Evolutionary conservation across 805 yeast species (phyloP), one percentile per base, ranked within the genome.

Genomic region (Martiniozyma abietophila): DNA sequence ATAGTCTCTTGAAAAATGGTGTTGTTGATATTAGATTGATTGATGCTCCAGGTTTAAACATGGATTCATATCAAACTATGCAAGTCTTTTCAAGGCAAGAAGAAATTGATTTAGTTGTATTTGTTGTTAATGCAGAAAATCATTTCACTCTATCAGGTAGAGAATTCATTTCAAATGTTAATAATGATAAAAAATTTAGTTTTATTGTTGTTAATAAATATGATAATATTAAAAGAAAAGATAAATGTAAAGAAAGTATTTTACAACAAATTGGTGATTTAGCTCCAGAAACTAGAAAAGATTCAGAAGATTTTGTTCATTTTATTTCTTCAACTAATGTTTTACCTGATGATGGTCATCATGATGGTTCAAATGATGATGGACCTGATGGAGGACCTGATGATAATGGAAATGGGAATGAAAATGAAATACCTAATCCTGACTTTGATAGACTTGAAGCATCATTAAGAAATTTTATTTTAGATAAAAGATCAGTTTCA

Each of bases 31-130:
- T 92, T 38, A 75, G 88, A 17, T 64, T 92, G 41, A 92, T 92
- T 35, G 99, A 92, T 61, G 96, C 97, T 0, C 99, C 99, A 0
- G 99, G 99, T 0, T 65, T 92, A 37, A 92, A 92, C 54, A 69
- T 86, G 68, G 96, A 89, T 49, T 82, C 92, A 4, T 80, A 80
- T 47, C 95, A 85, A 54, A 92, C 99, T 0, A 83, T 95, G 2
- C 95, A 89, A 51, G 86, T 92, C 1, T 88, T 89, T 54, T 80
- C 96, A 2, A 74, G 96, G 40, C 97, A 92, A 61, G 97, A 92
- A 50, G 98, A 92, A 51, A 92, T 92, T 42, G 99, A 92, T 54
- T 66, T 92, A 44, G 95, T 92, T 3, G 89, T 92, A 1, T 94
- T 92, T 62, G 97, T 94, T 2, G 95, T 92, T 3, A 83, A 80